phyloP scores from a whole-genome alignment of 768 basidiomycete species.

The Austroboletus festivus region DNA sequence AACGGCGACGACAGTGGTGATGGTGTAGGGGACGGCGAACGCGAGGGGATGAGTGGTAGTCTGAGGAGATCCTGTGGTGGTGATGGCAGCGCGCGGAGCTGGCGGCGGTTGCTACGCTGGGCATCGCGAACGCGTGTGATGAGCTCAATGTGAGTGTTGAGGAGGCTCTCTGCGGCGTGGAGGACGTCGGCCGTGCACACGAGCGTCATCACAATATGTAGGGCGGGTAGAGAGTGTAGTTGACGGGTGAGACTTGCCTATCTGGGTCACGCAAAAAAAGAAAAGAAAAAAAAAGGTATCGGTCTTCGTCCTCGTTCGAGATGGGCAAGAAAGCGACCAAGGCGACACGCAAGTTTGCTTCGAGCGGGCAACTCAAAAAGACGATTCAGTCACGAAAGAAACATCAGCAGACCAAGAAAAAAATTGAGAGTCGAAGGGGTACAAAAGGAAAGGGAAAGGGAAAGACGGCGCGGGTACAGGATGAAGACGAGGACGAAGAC shows the following conservation, averaged over 20 bases:
- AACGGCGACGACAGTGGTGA: slow-evolving; percentile 49
- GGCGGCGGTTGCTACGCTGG: slow-evolving; percentile 56
- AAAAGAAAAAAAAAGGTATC: background rate
- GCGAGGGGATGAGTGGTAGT: slow-evolving; percentile 57
- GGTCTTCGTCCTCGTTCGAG: background rate
- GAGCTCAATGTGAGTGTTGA: slow-evolving; percentile 59
- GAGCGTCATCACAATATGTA: slow-evolving; percentile 3
- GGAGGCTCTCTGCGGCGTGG: slow-evolving; percentile 59
- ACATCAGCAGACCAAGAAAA: slow-evolving; percentile 71
- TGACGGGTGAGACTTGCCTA: slow-evolving; percentile 16
- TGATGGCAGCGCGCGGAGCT: slow-evolving; percentile 51
- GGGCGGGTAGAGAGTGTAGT: background rate
- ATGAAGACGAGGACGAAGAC: slow-evolving; percentile 25
- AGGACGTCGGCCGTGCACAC: slow-evolving; percentile 50
- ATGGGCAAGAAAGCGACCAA: slow-evolving; percentile 56
- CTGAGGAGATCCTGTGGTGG: slow-evolving; percentile 54
- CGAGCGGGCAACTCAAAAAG: slow-evolving; percentile 85
- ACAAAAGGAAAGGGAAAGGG: slow-evolving; percentile 38
- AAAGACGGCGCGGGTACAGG: slow-evolving; percentile 24
- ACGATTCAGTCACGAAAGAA: slow-evolving; percentile 82
- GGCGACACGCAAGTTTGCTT: slow-evolving; percentile 81
- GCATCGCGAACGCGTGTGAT: slow-evolving; percentile 50
- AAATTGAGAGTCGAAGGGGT: slow-evolving; percentile 58
- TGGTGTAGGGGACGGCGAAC: slow-evolving; percentile 48
- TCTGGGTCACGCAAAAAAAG: background rate